Base-by-base conservation (phyloP, 306 rosid genomes). In the Neltuma alba region DNA sequence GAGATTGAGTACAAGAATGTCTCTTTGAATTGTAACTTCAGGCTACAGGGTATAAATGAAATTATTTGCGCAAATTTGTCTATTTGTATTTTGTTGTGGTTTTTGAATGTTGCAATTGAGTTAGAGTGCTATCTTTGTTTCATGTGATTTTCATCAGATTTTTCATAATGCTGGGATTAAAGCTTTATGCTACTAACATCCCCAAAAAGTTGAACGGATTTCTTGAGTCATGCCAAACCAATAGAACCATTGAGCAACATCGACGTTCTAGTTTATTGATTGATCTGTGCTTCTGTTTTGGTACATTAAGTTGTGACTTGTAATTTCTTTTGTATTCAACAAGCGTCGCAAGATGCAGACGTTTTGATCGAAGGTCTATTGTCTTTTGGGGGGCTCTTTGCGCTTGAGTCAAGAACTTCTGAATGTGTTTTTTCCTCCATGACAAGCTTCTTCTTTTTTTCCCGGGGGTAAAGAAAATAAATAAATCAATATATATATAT, bases 21-120 rank as follows among this genome's bases (percentile, higher is more conserved):
- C 31, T 45, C 21, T 70, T 18, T 48, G 62, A 71, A 31, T 71
- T 47, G 75, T 70, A 15, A 47, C 40, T 47, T 55, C 4, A 16
- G 62, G 62, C 44, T 9, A 30, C 76, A 71, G 47, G 27, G 30
- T 31, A 71, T 13, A 71, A 48, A 71, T 48, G 18, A 48, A 71
- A 47, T 30, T 31, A 45, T 71, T 27, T 47, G 27, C 62, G 1
- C 9, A 48, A 70, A 71, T 8, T 36, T 52, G 66, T 54, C 40
- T 62, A 52, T 34, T 23, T 54, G 28, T n/a, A 11, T 25, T 55
- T 23, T 9, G 21, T 73, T 36, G 48, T 54, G 66, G 33, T 36
- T 54, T 52, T 15, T 33, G 7, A 31, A 7, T 18, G 12, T 50
- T 45, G 21, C 38, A 27, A 7, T 45, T 52, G 47, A 12, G 6